Base-by-base conservation (phyloP, 1,284 basidiomycete genomes). In the Austropuccinia psidii region DNA sequence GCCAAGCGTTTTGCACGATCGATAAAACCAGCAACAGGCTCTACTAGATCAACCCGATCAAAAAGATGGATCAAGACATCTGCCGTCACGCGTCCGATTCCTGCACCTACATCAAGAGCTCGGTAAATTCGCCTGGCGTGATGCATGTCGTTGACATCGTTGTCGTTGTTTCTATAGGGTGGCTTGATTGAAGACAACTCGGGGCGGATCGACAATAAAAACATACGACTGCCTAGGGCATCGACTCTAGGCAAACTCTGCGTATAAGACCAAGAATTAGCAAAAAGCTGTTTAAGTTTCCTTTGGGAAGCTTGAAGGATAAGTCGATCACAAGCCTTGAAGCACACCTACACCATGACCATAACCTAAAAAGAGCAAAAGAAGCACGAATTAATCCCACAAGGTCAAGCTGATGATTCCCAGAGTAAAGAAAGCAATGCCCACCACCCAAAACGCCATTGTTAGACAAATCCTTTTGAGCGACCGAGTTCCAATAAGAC, bases 161-260 rank as follows among this genome's bases (percentile, higher is more conserved):
- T 78, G 62, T 45, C 81, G 74, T 73, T 15, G 75, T 54, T 0
- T 67, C 15, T 27, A 75, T 54, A 49, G 77, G n/a, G 15, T 76
- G 69, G 64, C 72, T 66, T 62, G 78, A 78, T 47, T 45, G 39
- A 35, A 67, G 86, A 88, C 19, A 96, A 85, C 60, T 88, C 85
- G 8, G 93, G 92, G 65, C 89, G 83, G 66, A 95, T 84, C 76
- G 87, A 85, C 41, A 94, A 85, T 64, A 95, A 84, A 80, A 96
- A 89, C 65, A 91, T 87, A 35, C 94, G 87, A 4, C 92, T 93
- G 43, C 90, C 88, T 6, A 95, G 85, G 6, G 91, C 85, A 80
- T 97, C 94, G 76, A 96, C 84, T 58, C 92, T 86, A 0, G 93
- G 93, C 8, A 95, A 85, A 50, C 90, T 86, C 90, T 93, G 75